A percentile compares a stretch with the other conserved stretches of the same genome.
phyloP scores from a whole-genome alignment of 345 rosid species.

The Boechera stricta region DNA sequence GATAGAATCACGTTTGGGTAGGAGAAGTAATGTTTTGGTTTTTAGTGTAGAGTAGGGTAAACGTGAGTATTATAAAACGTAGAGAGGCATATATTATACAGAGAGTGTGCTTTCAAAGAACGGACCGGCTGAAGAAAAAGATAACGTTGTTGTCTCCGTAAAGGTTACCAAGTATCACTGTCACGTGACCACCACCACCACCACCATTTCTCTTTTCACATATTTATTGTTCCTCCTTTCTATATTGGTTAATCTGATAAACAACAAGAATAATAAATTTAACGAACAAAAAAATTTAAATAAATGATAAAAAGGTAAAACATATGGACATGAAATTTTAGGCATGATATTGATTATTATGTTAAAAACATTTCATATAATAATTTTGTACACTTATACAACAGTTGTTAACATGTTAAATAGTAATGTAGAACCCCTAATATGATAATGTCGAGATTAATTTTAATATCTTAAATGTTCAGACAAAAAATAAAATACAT shows the following conservation, averaged over 20 bases:
- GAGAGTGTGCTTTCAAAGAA: slow-evolving; percentile 39
- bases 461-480: too few relatives aligned
- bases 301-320: too few relatives aligned
- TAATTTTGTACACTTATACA: too few relatives aligned
- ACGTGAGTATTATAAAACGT: slow-evolving; percentile 33
- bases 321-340: too few relatives aligned
- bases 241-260: background rate
- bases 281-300: too few relatives aligned
- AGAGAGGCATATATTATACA: slow-evolving; percentile 41
- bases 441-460: too few relatives aligned
- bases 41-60: slow-evolving; percentile 40
- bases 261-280: too few relatives aligned
- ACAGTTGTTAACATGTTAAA: too few relatives aligned
- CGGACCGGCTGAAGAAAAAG: slow-evolving; percentile 38
- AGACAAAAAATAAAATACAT: too few relatives aligned
- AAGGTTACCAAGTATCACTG: slow-evolving; percentile 41
- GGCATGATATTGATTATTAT: too few relatives aligned
- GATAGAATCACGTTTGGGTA: background rate
- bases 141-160: slow-evolving; percentile 44
- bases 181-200: slow-evolving; percentile 42
- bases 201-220: slow-evolving; percentile 30
- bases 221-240: background rate
- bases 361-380: too few relatives aligned
- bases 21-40: slow-evolving; percentile 24
- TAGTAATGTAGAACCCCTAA: too few relatives aligned